These are phyloP conservation scores for Triticum monococcum DNA, from an alignment of 176 grass and related monocot species.

Conservation along the genomic window DNA sequence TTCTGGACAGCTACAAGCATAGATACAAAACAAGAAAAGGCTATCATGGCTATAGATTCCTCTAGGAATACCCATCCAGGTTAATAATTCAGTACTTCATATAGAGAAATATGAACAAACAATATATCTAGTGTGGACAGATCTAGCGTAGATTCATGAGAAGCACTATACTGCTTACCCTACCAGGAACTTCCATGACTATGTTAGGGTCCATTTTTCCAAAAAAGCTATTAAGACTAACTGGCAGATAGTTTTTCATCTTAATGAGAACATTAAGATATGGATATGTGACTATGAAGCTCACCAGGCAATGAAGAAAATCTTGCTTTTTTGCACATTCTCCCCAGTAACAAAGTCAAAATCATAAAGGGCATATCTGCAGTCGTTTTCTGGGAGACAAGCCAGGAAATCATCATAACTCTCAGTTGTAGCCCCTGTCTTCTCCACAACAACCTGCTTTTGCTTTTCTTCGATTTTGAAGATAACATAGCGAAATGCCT, in stretches of 20 bases:
- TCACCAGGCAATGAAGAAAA: conserved; percentile 98
- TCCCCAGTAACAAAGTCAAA: conserved; percentile 97
- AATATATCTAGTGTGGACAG: not conserved
- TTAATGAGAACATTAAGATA: not conserved
- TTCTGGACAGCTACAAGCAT: not conserved
- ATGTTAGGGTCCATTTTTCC: not conserved
- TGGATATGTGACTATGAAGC: not conserved
- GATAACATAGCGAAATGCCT: conserved; percentile 86
- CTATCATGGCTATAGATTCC: conserved; percentile 2
- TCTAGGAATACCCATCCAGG: conserved; percentile 3
- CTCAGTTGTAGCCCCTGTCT: conserved; percentile 82
- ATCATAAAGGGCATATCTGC: conserved; percentile 93
- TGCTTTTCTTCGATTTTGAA: conserved; percentile 94
- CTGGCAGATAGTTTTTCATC: not conserved
- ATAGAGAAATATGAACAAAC: not conserved
- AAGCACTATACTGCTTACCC: not conserved
- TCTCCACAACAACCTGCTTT: conserved; percentile 89
- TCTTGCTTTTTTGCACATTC: conserved; percentile 99
- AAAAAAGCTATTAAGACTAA: not conserved
- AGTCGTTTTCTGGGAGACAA: conserved; percentile 94
- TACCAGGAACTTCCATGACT: not conserved
- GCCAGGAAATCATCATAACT: conserved; percentile 95
- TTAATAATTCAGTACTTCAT: not conserved
- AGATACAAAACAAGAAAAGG: not conserved
- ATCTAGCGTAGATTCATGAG: not conserved